Base-by-base conservation (phyloP, 257 asterid species). In the Ballota nigra region DNA sequence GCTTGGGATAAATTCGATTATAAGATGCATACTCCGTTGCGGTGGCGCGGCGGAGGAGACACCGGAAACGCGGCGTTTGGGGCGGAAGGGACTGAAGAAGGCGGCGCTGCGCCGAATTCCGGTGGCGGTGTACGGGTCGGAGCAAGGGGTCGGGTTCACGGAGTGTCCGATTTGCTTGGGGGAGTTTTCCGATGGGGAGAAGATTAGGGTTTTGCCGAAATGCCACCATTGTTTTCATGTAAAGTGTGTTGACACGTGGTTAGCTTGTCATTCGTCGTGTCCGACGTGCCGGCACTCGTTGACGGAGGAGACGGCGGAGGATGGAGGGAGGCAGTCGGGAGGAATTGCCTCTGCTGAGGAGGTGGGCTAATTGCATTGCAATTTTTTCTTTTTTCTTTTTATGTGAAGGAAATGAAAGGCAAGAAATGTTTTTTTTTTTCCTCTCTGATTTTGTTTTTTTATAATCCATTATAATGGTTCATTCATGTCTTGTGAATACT, bases 111-210 rank as follows among this genome's bases (percentile, higher is more conserved):
- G 86, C n/a, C 77, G 47, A 78, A 82, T 90, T 40, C 96, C 97
- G 10, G 88, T 90, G 73, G 80, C 79, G 1, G 92, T 84, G 31
- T 86, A 84, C 31, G 86, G 84, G 13, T 28, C 88, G 2, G 90
- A 83, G 45, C 63, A 28, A 24, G 78, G 72, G 49, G 85, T 71
- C 2, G 74, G 70, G 1, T 78, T 61, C 3, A 86, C 92, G 0
- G 97, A 90, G n/a, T 90, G 97, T 38, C 86, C 97, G 3, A 88
- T 90, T 41, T 90, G 97, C 67, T 88, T 90, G 0, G 87, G 84
- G 1, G 96, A 88, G 79, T 90, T 88, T 71, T 68, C 63, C 70
- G 95, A 87, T 66, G 96, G 96, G 3, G 96, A 90, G 72, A 87
- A 87, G 65, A 80, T 87, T 1, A 84, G 96, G 75, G 89, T 90